phyloP scores from a whole-genome alignment of 1,284 basidiomycete species.

The Retiboletus flavoniger region DNA sequence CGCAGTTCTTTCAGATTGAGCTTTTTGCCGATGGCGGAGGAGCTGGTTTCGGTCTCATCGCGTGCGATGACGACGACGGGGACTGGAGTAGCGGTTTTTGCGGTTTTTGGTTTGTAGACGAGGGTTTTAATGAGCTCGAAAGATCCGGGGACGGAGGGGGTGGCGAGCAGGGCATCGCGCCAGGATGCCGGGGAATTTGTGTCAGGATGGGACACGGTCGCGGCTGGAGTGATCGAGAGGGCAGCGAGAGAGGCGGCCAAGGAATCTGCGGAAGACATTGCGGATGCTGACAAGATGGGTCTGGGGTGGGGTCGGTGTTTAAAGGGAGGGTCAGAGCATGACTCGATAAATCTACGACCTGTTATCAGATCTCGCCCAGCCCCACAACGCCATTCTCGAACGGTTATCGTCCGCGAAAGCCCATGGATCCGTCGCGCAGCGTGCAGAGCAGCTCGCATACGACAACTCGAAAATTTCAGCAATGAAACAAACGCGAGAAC shows the following conservation, averaged over 20 bases:
- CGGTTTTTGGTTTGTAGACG: constrained; percentile 89
- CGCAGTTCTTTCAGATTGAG: constrained; percentile 89
- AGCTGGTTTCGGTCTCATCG: constrained; percentile 80
- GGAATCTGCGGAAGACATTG: constrained; percentile 22
- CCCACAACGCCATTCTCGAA: constrained; percentile 9
- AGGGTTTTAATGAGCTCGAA: constrained; percentile 81
- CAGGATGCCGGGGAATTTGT: constrained; percentile 66
- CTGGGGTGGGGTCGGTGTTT: constrained; percentile 19
- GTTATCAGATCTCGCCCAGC: constrained; percentile 25
- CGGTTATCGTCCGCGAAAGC: constrained; percentile 15
- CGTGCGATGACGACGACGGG: constrained; percentile 87
- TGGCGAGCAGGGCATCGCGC: constrained; percentile 59
- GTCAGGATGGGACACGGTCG: constrained; percentile 51
- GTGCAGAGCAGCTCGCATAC: constrained; percentile 30
- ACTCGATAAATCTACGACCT: constrained; percentile 25
- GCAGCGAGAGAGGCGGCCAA: constrained; percentile 40
- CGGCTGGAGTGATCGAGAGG: constrained; percentile 54
- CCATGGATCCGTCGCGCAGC: constrained; percentile 29
- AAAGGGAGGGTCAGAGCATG: constrained; percentile 21
- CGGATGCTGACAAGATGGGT: constrained; percentile 11
- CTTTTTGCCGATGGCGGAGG: constrained; percentile 75
- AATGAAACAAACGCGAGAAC: constrained; percentile 14
- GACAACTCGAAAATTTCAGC: constrained; percentile 21
- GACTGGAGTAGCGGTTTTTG: constrained; percentile 80
- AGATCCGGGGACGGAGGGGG: constrained; percentile 48